phyloP scores from a whole-genome alignment of 305 asterid species.

The Fraxinus greggii region DNA sequence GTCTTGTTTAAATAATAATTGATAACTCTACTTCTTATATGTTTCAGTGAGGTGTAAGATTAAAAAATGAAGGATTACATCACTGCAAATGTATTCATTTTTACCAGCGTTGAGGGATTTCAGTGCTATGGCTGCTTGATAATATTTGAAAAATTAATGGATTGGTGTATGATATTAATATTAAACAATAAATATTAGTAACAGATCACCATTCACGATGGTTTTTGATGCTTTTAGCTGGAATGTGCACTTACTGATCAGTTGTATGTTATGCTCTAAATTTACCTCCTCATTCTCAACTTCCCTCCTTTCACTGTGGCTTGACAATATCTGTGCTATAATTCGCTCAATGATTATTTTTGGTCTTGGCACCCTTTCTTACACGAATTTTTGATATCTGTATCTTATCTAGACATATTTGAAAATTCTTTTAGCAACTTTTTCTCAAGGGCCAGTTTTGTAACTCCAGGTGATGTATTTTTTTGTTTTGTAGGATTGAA shows the following conservation, averaged over 20 bases:
- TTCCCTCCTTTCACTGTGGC: not conserved
- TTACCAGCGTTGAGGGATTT: not conserved
- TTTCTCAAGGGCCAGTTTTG: not conserved
- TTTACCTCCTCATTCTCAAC: not conserved
- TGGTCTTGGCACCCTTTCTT: not conserved
- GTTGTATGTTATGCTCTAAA: not conserved
- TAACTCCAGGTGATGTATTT: conserved; percentile 12
- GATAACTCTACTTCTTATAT: not conserved
- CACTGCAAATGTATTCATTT: not conserved
- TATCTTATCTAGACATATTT: not conserved
- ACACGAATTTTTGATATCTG: not conserved
- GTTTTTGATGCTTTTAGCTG: not conserved
- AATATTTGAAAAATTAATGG: not conserved
- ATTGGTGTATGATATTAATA: not conserved
- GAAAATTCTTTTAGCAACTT: conserved; percentile 12
- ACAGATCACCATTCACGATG: not conserved
- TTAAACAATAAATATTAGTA: not conserved
- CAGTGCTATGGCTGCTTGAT: not conserved
- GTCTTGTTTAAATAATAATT: not conserved
- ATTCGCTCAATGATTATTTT: not conserved
- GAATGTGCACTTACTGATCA: not conserved
- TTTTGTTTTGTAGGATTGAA: conserved; percentile 65
- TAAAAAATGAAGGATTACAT: not conserved
- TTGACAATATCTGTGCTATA: not conserved
- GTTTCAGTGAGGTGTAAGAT: not conserved